Conservation (phyloP, 768 basidiomycete genomes). For the Suillus brevipes region DNA sequence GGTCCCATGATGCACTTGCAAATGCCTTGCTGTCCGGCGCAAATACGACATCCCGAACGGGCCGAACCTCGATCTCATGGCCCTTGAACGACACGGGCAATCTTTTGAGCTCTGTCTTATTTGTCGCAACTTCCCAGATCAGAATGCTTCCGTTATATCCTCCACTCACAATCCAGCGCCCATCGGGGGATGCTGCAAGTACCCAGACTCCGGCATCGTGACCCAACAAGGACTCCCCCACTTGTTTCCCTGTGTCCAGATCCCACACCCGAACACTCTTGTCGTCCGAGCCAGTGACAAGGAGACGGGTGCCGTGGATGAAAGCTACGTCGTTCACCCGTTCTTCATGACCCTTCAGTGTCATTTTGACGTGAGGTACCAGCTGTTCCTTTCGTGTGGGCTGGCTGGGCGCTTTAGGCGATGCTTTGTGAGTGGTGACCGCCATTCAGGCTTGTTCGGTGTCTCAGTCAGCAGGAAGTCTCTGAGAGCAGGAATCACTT, state of each 20-base stretch:
- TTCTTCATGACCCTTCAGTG: too few relatives aligned
- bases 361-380: too few relatives aligned
- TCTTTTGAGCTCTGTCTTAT: neutral
- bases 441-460: too few relatives aligned
- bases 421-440: too few relatives aligned
- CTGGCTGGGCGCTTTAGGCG: too few relatives aligned
- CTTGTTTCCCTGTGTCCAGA: neutral
- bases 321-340: neutral
- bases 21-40: neutral
- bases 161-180: neutral
- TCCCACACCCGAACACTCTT: neutral
- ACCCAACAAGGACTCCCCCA: neutral
- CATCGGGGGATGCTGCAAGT: neutral
- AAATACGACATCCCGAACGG: neutral
- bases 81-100: neutral
- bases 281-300: constrained; percentile 31
- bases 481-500: too few relatives aligned
- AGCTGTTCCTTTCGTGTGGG: too few relatives aligned
- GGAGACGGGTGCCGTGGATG: neutral
- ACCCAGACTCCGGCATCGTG: neutral
- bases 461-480: too few relatives aligned
- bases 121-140: neutral
- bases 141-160: neutral
- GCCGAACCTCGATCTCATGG: too few relatives aligned
- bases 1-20: neutral